Conservation (phyloP, 768 basidiomycete genomes). For the Mycena albidolilacea region DNA sequence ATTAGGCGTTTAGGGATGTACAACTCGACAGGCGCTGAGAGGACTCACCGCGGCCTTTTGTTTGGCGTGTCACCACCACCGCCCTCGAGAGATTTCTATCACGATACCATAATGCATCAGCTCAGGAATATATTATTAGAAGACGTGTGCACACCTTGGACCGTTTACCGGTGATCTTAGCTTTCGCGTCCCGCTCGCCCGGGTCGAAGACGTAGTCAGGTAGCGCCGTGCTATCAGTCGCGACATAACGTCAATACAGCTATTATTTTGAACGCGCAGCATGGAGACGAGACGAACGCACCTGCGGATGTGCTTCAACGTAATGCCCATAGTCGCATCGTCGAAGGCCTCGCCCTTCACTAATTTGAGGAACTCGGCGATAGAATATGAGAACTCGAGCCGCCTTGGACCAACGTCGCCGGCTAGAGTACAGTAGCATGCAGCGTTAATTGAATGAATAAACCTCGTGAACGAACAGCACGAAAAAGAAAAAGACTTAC, state of each 20-base stretch:
- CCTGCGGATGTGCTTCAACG: constrained; percentile 70
- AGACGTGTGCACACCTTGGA: constrained; percentile 56
- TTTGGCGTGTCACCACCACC: constrained; percentile 20
- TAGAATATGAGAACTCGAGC: constrained; percentile 78
- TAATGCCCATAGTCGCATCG: constrained; percentile 78
- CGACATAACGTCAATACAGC: neutral
- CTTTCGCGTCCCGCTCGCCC: constrained; percentile 65
- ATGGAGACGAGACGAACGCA: neutral
- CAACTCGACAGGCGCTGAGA: neutral
- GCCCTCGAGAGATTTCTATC: constrained; percentile 27
- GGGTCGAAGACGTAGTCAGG: constrained; percentile 76
- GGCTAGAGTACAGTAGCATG: neutral
- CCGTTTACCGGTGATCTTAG: constrained; percentile 66
- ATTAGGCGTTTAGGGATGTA: neutral
- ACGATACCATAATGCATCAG: neutral
- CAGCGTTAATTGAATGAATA: neutral
- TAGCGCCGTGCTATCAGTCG: constrained; percentile 60
- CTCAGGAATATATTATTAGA: neutral
- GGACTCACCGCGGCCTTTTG: constrained; percentile 23
- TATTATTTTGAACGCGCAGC: neutral
- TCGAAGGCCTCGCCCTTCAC: constrained; percentile 82
- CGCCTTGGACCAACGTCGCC: constrained; percentile 14
- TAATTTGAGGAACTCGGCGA: constrained; percentile 78
- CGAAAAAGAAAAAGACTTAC: constrained; percentile 60
- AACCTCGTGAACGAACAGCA: neutral